phyloP scores from a whole-genome alignment of 306 rosid genomes.

The Gillenia trifoliata region DNA sequence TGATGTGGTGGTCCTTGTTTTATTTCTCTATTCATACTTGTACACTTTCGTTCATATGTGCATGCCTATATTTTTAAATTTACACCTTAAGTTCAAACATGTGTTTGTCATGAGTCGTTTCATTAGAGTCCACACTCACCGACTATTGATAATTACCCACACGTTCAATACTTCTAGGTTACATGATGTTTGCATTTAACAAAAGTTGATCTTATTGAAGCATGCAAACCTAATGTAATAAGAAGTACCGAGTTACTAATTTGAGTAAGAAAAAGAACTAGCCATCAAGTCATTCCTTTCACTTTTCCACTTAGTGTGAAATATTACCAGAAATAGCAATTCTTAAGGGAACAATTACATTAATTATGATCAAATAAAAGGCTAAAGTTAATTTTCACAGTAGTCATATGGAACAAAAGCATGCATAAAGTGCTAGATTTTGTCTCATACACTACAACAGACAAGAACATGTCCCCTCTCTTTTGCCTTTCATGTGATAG shows the following conservation, averaged over 20 bases:
- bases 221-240: too few relatives aligned
- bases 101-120: too few relatives aligned
- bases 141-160: too few relatives aligned
- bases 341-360: neutral
- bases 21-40: neutral
- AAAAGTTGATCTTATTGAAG: too few relatives aligned
- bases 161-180: too few relatives aligned
- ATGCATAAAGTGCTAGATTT: slow-evolving; percentile 19
- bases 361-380: neutral
- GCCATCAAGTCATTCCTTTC: neutral
- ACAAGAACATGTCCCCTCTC: slow-evolving; percentile 6
- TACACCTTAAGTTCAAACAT: neutral
- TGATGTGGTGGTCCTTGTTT: neutral
- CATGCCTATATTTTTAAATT: too few relatives aligned
- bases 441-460: slow-evolving; percentile 31
- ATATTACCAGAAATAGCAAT: neutral
- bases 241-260: neutral
- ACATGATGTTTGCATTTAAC: too few relatives aligned
- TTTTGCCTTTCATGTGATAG: slow-evolving; percentile 38
- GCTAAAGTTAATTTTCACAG: neutral
- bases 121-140: neutral
- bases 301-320: neutral
- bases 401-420: neutral
- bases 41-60: neutral
- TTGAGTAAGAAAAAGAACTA: neutral